Evolutionary conservation across 306 rosid genomes (phyloP).

Genomic region (Sicyos baderoa): DNA sequence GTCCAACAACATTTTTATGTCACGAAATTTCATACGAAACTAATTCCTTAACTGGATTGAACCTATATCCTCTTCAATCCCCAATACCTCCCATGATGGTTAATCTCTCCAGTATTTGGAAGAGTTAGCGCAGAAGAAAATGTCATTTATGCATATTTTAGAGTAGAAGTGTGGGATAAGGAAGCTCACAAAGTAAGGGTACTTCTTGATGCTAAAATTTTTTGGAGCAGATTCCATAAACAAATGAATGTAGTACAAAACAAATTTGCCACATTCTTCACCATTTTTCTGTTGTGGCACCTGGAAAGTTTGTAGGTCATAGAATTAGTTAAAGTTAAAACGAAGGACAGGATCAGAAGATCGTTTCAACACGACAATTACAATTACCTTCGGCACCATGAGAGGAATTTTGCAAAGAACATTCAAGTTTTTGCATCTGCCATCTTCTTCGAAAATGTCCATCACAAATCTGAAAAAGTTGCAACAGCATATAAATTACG

Average conservation of each 20-base stretch:
- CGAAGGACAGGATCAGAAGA: not conserved
- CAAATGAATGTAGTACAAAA: conserved; percentile 58
- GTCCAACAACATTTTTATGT: no score
- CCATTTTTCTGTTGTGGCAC: conserved; percentile 75
- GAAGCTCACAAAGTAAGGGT: conserved; percentile 66
- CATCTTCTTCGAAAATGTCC: conserved; percentile 48
- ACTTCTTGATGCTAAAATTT: conserved; percentile 41
- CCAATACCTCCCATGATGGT: no score
- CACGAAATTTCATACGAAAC: no score
- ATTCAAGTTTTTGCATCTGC: conserved; percentile 33
- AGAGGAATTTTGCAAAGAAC: conserved; percentile 43
- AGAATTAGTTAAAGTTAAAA: not conserved
- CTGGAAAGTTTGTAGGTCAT: conserved; percentile 25
- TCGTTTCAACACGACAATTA: not conserved
- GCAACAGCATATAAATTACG: conserved; percentile 3
- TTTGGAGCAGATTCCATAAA: conserved; percentile 53
- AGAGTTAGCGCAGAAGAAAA: not conserved
- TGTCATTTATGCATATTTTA: not conserved
- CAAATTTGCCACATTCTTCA: conserved; percentile 64
- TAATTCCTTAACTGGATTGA: no score
- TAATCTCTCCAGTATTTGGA: not conserved
- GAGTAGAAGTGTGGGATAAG: not conserved
- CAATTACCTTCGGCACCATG: conserved; percentile 47
- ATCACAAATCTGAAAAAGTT: conserved; percentile 43
- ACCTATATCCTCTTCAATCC: no score